Percentiles rank a stretch among this genome's conserved stretches.
Evolutionary conservation across 1,139 yeast species (phyloP).

Genomic region (Groenewaldozyma sp.): DNA sequence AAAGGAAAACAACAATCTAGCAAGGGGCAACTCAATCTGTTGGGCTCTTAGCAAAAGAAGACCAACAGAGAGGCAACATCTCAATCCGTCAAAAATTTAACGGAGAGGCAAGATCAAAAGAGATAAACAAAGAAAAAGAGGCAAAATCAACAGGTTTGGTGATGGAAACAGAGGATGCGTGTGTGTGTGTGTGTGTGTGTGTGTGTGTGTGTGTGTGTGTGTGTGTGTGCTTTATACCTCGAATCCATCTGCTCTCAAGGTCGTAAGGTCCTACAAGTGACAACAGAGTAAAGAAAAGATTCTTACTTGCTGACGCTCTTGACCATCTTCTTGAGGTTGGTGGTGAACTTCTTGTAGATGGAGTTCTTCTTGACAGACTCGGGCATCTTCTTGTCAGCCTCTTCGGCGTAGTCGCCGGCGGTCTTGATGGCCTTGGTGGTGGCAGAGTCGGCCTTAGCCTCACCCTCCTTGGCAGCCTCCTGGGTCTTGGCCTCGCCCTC

Average conservation of each 20-base stretch:
- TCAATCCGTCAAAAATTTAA: neutral
- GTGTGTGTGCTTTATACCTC: neutral
- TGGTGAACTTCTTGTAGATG: constrained; percentile 41
- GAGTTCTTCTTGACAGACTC: constrained; percentile 36
- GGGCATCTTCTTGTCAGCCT: constrained; percentile 18
- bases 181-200: constrained; percentile 2
- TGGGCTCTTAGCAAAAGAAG: too few relatives aligned
- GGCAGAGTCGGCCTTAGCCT: constrained; percentile 10
- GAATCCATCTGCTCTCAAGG: too few relatives aligned
- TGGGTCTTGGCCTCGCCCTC: too few relatives aligned
- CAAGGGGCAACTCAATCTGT: neutral
- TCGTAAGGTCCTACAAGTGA: too few relatives aligned
- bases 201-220: constrained; percentile 3
- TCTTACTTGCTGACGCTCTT: constrained; percentile 32
- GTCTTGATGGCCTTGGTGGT: constrained; percentile 13
- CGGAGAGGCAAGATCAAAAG: neutral
- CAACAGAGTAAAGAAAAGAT: constrained; percentile 8
- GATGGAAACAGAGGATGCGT: neutral
- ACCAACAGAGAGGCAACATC: neutral
- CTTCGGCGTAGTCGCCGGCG: constrained; percentile 16
- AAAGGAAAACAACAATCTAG: too few relatives aligned
- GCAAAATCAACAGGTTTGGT: neutral
- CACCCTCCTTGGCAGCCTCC: constrained; percentile 14
- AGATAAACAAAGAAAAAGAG: constrained; percentile 1
- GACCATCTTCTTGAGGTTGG: constrained; percentile 40